Base-by-base conservation (phyloP, 2,329 filamentous ascomycete genomes). In the Sporothrix phasma region DNA sequence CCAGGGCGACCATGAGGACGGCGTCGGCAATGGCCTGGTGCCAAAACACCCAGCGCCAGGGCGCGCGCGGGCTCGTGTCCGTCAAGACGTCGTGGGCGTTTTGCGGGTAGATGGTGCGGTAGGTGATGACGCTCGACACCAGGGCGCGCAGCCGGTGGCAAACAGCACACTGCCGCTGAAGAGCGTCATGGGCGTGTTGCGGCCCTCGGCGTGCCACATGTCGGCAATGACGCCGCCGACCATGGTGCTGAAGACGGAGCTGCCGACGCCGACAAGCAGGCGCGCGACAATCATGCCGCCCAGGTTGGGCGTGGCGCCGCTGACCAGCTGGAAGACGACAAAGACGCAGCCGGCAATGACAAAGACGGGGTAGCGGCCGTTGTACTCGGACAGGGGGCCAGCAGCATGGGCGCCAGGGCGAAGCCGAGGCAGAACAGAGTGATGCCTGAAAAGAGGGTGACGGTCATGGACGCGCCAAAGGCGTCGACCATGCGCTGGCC, bases 171-270 rank as follows among this genome's bases (percentile, higher is more conserved):
- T 79, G 0, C 88, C 90, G n/a, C 88, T 88, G 73, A 96, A 97
- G 0, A 96, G 73, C 0, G 90, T 88, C 93, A 97, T 96, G 0
- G 92, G 89, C 0, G 88, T 91, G 70, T 97, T 96, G 39, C 93
- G 81, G 51, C 89, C 86, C 65, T 89, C 78, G 10, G 89, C 85
- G 56, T 87, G 84, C 76, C 92, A 96, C 65, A 96, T 83, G 71
- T 97, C 92, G 60, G 88, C 88, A 46, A 97, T 88, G 3, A 97
- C 89, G 3, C 92, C 92, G n/a, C 92, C 92, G 0, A 96, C 88
- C 81, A 96, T 92, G 24, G 90, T 94, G 51, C 88, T 91, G 72
- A 95, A 96, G 0, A 81, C 86, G 58, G 87, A 91, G 5, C 84
- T 87, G 6, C 89, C 89, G n/a, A 86, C 84, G 1, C 92, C 92